Evolutionary conservation across 208 protist genomes (phyloP).

Genomic region (Leishmania arabica): DNA sequence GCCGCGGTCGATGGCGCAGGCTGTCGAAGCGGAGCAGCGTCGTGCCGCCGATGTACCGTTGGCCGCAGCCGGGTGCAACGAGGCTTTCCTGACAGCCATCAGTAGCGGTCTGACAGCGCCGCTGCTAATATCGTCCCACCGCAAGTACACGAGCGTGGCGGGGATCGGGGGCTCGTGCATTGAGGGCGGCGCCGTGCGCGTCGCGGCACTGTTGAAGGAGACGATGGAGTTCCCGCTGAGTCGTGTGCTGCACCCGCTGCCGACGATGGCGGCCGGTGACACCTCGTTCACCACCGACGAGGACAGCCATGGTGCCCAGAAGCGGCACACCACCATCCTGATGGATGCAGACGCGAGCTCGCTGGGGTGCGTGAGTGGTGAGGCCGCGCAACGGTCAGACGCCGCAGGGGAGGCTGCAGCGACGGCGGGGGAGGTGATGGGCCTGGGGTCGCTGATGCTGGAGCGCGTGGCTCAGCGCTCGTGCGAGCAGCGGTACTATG

Average conservation of each 20-base stretch:
- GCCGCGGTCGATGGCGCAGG: neutral
- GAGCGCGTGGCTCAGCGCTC: constrained; percentile 59
- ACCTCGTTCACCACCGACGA: neutral
- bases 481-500: constrained; percentile 61
- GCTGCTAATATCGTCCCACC: constrained; percentile 54
- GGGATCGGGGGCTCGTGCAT: constrained; percentile 65
- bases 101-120: constrained; percentile 40
- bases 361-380: neutral
- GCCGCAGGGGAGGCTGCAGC: neutral
- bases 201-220: constrained; percentile 47
- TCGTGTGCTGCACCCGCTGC: constrained; percentile 12
- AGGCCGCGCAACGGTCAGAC: neutral
- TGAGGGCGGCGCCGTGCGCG: constrained; percentile 52
- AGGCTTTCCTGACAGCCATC: constrained; percentile 40
- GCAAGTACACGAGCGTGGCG: constrained; percentile 51
- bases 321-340: neutral
- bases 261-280: neutral
- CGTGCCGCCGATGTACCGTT: constrained; percentile 6
- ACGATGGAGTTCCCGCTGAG: constrained; percentile 38
- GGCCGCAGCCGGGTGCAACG: constrained; percentile 8
- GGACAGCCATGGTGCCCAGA: neutral
- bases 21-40: constrained; percentile 11
- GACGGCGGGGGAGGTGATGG: neutral
- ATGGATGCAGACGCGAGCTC: neutral
- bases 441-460: constrained; percentile 51